These are phyloP conservation scores for Podila horticola DNA, from an alignment of 192 early-diverging fungal genomes.

Conservation along the genomic window DNA sequence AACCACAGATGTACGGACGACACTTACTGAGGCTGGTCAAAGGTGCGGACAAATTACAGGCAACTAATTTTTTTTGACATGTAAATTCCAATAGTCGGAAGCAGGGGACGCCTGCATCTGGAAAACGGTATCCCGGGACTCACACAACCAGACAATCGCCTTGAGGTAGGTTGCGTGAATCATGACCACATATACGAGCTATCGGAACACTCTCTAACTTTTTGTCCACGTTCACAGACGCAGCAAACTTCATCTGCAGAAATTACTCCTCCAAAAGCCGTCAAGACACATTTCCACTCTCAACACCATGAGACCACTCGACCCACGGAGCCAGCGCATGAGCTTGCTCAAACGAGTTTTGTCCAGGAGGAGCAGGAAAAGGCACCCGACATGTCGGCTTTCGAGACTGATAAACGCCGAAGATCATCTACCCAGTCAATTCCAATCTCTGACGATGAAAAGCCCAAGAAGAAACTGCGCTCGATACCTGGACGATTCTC, in stretches of 20 bases:
- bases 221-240: too few relatives aligned
- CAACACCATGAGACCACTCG: too few relatives aligned
- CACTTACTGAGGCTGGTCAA: too few relatives aligned
- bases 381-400: not conserved
- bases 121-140: not conserved
- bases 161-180: not conserved
- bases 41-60: too few relatives aligned
- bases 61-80: too few relatives aligned
- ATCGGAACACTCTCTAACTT: too few relatives aligned
- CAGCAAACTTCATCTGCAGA: too few relatives aligned
- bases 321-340: too few relatives aligned
- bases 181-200: too few relatives aligned
- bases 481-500: slow-evolving; percentile 41
- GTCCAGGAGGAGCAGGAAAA: not conserved
- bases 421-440: not conserved
- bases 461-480: slow-evolving; percentile 9
- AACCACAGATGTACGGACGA: too few relatives aligned
- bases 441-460: not conserved
- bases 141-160: not conserved
- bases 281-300: too few relatives aligned
- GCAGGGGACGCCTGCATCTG: not conserved
- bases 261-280: too few relatives aligned
- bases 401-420: not conserved
- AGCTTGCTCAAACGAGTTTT: not conserved
- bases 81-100: not conserved